Evolutionary conservation across 2,329 filamentous ascomycete genomes (phyloP), one percentile per base, ranked within the genome.

Genomic region (Pleurostoma richardsiae): DNA sequence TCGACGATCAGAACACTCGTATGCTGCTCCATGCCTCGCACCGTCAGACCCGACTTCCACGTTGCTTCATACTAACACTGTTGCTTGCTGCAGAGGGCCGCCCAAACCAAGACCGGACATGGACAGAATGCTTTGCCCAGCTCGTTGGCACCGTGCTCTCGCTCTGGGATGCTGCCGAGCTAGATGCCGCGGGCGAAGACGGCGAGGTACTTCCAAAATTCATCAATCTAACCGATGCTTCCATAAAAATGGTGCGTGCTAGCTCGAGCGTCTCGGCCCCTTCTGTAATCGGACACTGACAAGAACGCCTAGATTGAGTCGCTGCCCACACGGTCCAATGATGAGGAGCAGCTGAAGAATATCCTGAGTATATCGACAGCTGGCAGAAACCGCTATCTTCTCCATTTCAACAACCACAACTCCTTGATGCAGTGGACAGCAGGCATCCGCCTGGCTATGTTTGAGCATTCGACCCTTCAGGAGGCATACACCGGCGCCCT

Each of bases 71-170:
- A 19, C 19, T 19, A 19, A 19, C 19, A 19, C 19, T 19, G 19
- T 19, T 19, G 19, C 19, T 19, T 19, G 51, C 39, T 49, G 29
- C 65, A 96, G 90, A 92, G 67, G 94, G 94, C 43, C 85, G 86
- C 52, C 88, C 90, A 8, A 95, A 92, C 61, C 68, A 79, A 39
- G 91, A 96, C 66, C 79, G 94, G 57, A 88, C 83, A 54, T 99
- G 94, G 94, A 87, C 87, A 36, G 94, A 99, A 73, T 96, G 90
- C 68, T 99, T 97, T 69, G 91, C 92, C 40, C 94, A 97, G 64
- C 82, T 99, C 11, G 90, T 96, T 19, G 94, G 94, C 54, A 97
- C 94, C 2, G 89, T 97, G 11, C 72, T 99, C 48, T 96, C 94
- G 5, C 72, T 97, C 43, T 99, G 94, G 94, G 92, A 99, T 68